phyloP scores from a whole-genome alignment of 2,329 filamentous ascomycete species.

The Aspergillus sergii region DNA sequence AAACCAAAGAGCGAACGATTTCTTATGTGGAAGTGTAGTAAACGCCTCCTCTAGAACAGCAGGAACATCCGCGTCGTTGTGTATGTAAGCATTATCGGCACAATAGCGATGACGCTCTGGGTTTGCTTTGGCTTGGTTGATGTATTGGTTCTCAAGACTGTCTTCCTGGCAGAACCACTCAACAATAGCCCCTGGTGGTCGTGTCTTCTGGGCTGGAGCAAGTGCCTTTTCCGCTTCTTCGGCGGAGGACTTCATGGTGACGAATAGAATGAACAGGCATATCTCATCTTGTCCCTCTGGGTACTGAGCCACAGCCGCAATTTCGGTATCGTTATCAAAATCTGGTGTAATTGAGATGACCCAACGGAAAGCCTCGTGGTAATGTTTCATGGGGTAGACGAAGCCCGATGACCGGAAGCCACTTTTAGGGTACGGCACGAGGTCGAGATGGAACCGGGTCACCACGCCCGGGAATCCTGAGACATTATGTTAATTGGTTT shows the following conservation, averaged over 20 bases:
- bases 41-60: constrained; percentile 51
- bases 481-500: background rate
- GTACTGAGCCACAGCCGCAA: constrained; percentile 32
- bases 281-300: constrained; percentile 38
- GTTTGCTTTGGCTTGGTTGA: constrained; percentile 50
- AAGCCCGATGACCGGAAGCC: constrained; percentile 45
- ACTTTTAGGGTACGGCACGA: constrained; percentile 25
- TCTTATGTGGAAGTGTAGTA: constrained; percentile 49
- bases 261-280: constrained; percentile 19
- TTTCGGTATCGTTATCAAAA: constrained; percentile 27
- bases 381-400: constrained; percentile 51
- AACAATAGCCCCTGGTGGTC: constrained; percentile 41
- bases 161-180: constrained; percentile 42
- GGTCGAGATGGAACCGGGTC: constrained; percentile 53
- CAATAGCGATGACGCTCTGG: constrained; percentile 54
- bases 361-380: constrained; percentile 53
- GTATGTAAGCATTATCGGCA: constrained; percentile 55
- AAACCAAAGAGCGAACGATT: constrained; percentile 54
- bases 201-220: constrained; percentile 27
- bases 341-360: constrained; percentile 30
- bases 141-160: constrained; percentile 36
- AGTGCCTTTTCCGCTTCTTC: constrained; percentile 21
- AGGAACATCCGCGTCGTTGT: constrained; percentile 51
- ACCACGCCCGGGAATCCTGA: constrained; percentile 54
- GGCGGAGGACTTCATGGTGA: constrained; percentile 19